phyloP scores from a whole-genome alignment of 305 asterid genomes.

The Plantago lanceolata region DNA sequence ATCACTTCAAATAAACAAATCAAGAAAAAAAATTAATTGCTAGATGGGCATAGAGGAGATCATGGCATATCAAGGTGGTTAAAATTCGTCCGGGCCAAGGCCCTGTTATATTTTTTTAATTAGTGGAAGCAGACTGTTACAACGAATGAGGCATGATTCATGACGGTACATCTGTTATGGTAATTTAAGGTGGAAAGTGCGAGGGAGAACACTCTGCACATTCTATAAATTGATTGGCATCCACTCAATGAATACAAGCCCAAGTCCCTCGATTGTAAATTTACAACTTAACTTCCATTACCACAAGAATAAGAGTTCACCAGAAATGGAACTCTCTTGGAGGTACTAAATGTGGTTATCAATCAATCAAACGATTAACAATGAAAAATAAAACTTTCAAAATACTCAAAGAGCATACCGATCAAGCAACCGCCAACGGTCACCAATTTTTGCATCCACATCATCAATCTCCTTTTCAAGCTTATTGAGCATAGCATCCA shows the following conservation, averaged over 20 bases:
- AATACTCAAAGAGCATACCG: constrained; percentile 44
- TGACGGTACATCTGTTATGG: neutral
- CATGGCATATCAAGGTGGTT: neutral
- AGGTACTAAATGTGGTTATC: constrained; percentile 7
- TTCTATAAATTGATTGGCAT: neutral
- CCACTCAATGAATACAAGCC: neutral
- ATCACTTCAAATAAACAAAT: constrained; percentile 1
- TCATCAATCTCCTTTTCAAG: constrained; percentile 97
- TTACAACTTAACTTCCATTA: neutral
- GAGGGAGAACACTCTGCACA: neutral
- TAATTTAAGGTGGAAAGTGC: neutral
- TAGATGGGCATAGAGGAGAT: constrained; percentile 1
- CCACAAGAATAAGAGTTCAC: constrained; percentile 7
- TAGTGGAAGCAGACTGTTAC: neutral
- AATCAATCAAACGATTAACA: constrained; percentile 14
- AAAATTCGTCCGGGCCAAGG: constrained; percentile 1
- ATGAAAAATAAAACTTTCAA: constrained; percentile 14
- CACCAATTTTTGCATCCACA: constrained; percentile 92
- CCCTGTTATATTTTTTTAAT: no score
- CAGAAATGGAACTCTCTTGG: neutral
- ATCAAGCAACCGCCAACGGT: constrained; percentile 88
- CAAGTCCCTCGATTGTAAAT: neutral
- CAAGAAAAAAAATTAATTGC: neutral
- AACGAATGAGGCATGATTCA: neutral
- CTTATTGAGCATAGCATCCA: constrained; percentile 94